A percentile compares a stretch with the other conserved stretches of the same genome.
Evolutionary conservation across 176 grass and related monocot genomes (phyloP).

Genomic region (Musa troglodytarum): DNA sequence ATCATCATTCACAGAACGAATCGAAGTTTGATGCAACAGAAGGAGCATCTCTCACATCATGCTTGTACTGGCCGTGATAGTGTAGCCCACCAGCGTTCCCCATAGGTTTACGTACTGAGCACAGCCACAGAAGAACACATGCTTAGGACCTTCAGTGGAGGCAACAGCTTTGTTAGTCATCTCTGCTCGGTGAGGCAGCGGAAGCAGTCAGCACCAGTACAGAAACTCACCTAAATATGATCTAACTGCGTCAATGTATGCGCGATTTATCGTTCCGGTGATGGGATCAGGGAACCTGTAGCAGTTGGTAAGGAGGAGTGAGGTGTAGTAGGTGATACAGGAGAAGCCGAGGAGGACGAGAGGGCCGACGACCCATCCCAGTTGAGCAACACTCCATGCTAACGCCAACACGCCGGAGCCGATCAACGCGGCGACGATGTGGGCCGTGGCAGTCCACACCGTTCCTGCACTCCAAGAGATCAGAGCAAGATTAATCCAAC

Average conservation of each 20-base stretch:
- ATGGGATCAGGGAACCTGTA: slow-evolving; percentile 86
- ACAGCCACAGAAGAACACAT: slow-evolving; percentile 68
- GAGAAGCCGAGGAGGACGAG: slow-evolving; percentile 71
- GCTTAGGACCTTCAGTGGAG: slow-evolving; percentile 38
- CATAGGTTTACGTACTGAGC: slow-evolving; percentile 94
- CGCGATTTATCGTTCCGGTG: slow-evolving; percentile 46
- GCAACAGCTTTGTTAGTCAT: neutral
- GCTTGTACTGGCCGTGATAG: slow-evolving; percentile 87
- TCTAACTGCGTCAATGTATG: slow-evolving; percentile 76
- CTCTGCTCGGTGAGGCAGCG: too few relatives aligned
- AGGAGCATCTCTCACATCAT: slow-evolving; percentile 55
- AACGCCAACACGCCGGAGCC: slow-evolving; percentile 85
- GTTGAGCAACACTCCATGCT: slow-evolving; percentile 88
- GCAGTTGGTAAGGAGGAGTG: slow-evolving; percentile 72
- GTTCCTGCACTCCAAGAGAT: slow-evolving; percentile 39
- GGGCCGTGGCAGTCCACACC: slow-evolving; percentile 79
- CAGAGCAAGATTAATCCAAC: neutral
- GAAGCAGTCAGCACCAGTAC: neutral
- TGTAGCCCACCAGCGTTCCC: slow-evolving; percentile 92
- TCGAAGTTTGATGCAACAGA: slow-evolving; percentile 5
- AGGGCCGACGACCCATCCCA: slow-evolving; percentile 70
- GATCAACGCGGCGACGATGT: slow-evolving; percentile 84
- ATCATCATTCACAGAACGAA: slow-evolving; percentile 6
- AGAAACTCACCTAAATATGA: slow-evolving; percentile 61
- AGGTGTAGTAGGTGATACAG: slow-evolving; percentile 86